Percentiles rank a stretch among this genome's conserved stretches.
These are phyloP conservation scores for Murraya paniculata DNA, from an alignment of 345 rosid species.

Conservation along the genomic window DNA sequence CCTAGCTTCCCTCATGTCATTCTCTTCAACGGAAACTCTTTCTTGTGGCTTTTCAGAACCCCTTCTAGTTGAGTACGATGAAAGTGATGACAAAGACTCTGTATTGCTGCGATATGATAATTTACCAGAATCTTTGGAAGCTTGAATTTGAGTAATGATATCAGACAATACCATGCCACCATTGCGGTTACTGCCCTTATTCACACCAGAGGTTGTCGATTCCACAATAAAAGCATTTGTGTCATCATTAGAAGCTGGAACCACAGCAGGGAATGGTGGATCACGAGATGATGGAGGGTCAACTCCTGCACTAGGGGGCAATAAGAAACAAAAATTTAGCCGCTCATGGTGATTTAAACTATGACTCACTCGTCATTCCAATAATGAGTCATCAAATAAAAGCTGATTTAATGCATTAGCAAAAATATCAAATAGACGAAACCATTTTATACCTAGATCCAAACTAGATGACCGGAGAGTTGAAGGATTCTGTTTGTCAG, in stretches of 20 bases:
- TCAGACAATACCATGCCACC: slow-evolving; percentile 88
- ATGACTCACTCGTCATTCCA: slow-evolving; percentile 9
- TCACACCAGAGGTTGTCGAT: slow-evolving; percentile 44
- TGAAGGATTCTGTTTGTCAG: slow-evolving; percentile 79
- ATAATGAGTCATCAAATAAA: slow-evolving; percentile 5
- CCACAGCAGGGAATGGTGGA: slow-evolving; percentile 79
- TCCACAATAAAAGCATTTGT: slow-evolving; percentile 49
- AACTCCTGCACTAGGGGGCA: slow-evolving; percentile 97
- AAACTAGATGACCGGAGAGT: slow-evolving; percentile 81
- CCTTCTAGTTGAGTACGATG: slow-evolving; percentile 66
- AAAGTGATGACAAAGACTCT: slow-evolving; percentile 60
- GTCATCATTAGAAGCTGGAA: slow-evolving; percentile 65
- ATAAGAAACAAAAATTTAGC: slow-evolving; percentile 53
- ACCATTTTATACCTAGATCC: slow-evolving; percentile 89
- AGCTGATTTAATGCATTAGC: background rate
- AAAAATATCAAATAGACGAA: slow-evolving; percentile 14
- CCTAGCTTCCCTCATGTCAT: slow-evolving; percentile 67
- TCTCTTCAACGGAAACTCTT: slow-evolving; percentile 69
- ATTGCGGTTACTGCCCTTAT: slow-evolving; percentile 65
- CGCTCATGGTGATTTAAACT: slow-evolving; percentile 34
- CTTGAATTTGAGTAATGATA: slow-evolving; percentile 86
- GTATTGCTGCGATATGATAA: slow-evolving; percentile 54
- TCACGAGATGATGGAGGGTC: slow-evolving; percentile 99
- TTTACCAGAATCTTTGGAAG: slow-evolving; percentile 87
- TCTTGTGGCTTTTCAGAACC: slow-evolving; percentile 65